phyloP scores from a whole-genome alignment of 2,329 filamentous ascomycete species.

The Waltergamsia citrina region DNA sequence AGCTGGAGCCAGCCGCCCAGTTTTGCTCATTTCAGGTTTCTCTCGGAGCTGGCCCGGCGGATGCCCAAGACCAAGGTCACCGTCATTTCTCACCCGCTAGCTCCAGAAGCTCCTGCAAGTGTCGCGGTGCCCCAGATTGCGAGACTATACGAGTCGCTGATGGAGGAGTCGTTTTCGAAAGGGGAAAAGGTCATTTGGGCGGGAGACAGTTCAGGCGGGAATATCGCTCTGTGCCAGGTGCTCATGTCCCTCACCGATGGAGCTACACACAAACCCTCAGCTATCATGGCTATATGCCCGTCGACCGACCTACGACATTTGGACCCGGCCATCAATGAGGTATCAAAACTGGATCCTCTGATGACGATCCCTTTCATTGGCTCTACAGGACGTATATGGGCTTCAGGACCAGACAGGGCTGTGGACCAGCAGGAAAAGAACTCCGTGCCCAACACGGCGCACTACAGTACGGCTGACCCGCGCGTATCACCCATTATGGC shows the following conservation, averaged over 20 bases:
- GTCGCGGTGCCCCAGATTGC: constrained; percentile 35
- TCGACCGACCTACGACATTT: constrained; percentile 25
- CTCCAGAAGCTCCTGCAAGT: constrained; percentile 40
- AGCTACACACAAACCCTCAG: constrained; percentile 20
- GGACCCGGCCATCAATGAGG: constrained; percentile 7
- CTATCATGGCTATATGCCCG: constrained; percentile 28
- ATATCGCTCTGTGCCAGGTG: constrained; percentile 30
- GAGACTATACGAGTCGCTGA: constrained; percentile 28
- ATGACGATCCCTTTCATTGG: constrained; percentile 10
- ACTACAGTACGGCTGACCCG: constrained; percentile 23
- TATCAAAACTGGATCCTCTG: constrained; percentile 13
- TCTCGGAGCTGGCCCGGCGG: constrained; percentile 30
- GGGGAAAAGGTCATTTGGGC: constrained; percentile 35
- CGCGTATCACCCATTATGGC: constrained; percentile 37
- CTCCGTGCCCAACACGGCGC: constrained; percentile 7
- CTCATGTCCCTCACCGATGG: constrained; percentile 22
- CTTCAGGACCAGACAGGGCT: constrained; percentile 7
- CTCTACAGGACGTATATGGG: constrained; percentile 14
- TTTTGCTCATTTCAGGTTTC: constrained; percentile 41
- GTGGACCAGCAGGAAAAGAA: constrained; percentile 12
- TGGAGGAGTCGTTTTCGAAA: constrained; percentile 22
- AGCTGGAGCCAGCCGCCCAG: constrained; percentile 43
- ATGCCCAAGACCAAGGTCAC: constrained; percentile 30
- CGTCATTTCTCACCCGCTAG: constrained; percentile 42
- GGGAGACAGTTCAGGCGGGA: constrained; percentile 47